These are phyloP conservation scores for Dysphania ambrosioides DNA, from an alignment of 148 eudicot species.

Conservation along the genomic window DNA sequence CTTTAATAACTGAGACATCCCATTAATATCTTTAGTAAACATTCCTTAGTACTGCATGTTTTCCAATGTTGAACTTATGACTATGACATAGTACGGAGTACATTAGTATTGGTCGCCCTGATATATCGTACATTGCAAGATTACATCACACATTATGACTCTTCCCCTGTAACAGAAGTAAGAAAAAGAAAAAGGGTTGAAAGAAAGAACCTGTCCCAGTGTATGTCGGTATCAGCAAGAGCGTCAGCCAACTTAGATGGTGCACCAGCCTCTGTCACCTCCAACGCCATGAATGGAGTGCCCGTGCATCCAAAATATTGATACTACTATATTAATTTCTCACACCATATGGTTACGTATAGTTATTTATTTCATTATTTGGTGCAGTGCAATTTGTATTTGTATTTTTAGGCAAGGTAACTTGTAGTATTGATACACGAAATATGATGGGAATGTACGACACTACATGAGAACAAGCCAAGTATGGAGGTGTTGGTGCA, in stretches of 20 bases:
- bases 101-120: no score
- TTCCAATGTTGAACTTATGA: no score
- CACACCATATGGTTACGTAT: not conserved
- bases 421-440: not conserved
- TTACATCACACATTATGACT: no score
- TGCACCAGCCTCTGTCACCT: conserved; percentile 25
- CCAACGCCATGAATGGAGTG: conserved; percentile 15
- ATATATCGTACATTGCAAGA: not conserved
- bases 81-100: no score
- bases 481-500: no score
- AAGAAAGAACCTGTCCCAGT: conserved; percentile 44
- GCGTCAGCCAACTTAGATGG: conserved; percentile 35
- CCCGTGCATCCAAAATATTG: not conserved
- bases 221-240: conserved; percentile 49
- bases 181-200: not conserved
- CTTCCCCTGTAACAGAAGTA: not conserved
- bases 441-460: not conserved
- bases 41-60: not conserved
- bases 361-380: no score
- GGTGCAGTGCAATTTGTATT: not conserved
- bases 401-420: no score
- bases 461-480: no score
- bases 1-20: no score
- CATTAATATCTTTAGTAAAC: no score
- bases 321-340: not conserved